Conservation (phyloP, 2,329 filamentous ascomycete species). For the Aspergillus sp. region DNA sequence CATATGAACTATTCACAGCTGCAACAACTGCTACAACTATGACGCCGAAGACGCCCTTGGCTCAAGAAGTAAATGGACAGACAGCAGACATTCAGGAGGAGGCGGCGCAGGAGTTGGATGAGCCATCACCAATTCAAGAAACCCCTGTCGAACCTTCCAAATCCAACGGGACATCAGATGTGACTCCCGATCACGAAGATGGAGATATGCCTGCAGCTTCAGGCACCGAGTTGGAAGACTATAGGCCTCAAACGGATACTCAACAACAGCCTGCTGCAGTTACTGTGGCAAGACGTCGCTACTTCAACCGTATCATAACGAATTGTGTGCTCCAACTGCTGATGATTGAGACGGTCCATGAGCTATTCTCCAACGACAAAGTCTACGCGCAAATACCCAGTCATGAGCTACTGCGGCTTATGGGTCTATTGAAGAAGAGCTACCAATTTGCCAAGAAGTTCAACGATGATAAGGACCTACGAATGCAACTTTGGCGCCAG, state of each 20-base stretch:
- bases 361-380: slow-evolving; percentile 94
- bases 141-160: slow-evolving; percentile 25
- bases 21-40: slow-evolving; percentile 55
- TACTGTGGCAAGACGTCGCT: slow-evolving; percentile 85
- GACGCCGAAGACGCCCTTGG: slow-evolving; percentile 29
- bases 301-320: slow-evolving; percentile 99
- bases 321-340: slow-evolving; percentile 95
- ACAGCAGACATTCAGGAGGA: slow-evolving; percentile 26
- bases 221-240: slow-evolving; percentile 72
- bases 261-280: slow-evolving; percentile 91
- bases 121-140: slow-evolving; percentile 21
- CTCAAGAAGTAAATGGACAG: slow-evolving; percentile 34
- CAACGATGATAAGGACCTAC: slow-evolving; percentile 94
- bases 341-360: slow-evolving; percentile 99
- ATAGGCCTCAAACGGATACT: slow-evolving; percentile 71
- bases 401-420: slow-evolving; percentile 81
- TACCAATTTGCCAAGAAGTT: slow-evolving; percentile 97
- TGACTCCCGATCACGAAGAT: slow-evolving; percentile 32
- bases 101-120: slow-evolving; percentile 22
- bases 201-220: slow-evolving; percentile 33
- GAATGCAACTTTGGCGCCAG: slow-evolving; percentile 91
- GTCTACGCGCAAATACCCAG: slow-evolving; percentile 95
- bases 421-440: slow-evolving; percentile 91
- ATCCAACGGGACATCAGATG: slow-evolving; percentile 29
- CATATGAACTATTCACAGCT: slow-evolving; percentile 93